Base-by-base conservation (phyloP, 2,329 filamentous ascomycete species). In the Clonostachys rhizophaga region DNA sequence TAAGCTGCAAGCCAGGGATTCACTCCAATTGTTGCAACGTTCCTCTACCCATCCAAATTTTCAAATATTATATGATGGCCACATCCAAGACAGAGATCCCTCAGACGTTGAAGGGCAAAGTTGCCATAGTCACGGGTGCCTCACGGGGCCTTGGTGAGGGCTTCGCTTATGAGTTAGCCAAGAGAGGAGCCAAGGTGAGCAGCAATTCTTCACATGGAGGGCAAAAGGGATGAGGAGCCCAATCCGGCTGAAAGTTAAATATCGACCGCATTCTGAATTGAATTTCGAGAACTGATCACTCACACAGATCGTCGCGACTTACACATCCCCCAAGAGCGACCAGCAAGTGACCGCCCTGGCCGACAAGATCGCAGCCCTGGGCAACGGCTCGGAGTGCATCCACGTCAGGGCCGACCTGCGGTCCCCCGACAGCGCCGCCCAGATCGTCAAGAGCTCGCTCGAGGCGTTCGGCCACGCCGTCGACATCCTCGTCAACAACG, bases 401-500 rank as follows among this genome's bases (percentile, higher is more conserved):
- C 43, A 45, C 17, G 47, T 57, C 47, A 47, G 50, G 39, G 50
- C 54, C n/a, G 54, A 61, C 50, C 56, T 61, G 35, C 37, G 49
- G 11, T 44, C 52, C 33, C 47, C 50, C 4, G 5, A 43, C n/a
- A 52, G 48, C 41, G 49, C 55, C 4, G 39, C 47, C 53, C 42
- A 63, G 58, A 11, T 74, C 69, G 47, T 70, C 30, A 59, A 44
- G 35, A 57, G 51, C n/a, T 61, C 54, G 33, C 50, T 49, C 47
- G 48, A 36, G 44, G 53, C 45, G 34, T 48, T 48, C 24, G 42
- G 7, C n/a, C 46, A 33, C 13, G 33, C 46, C 11, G 51, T 66
- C 42, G 57, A 66, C 52, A 66, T 68, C 47, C 54, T 67, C 34
- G 54, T 68, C 46, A 69, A 69, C 53, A 71, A 71, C 49, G 69